Base-by-base conservation (phyloP, 1,139 yeast species). In the Meyerozyma carpophila region DNA sequence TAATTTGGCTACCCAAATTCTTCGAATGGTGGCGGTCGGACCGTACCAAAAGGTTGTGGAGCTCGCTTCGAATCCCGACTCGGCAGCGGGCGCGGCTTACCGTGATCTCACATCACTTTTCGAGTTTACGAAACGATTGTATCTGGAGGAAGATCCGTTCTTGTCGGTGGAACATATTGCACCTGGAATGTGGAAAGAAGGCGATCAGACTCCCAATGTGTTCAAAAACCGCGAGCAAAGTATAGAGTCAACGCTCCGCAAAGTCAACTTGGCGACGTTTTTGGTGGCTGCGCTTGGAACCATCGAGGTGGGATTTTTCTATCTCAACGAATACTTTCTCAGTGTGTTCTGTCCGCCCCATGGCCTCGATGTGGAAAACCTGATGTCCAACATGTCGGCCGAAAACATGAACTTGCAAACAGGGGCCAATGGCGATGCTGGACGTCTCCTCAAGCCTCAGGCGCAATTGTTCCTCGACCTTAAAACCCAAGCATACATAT, bases 401-500 rank as follows among this genome's bases (percentile, higher is more conserved):
- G 55, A 55, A 31, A 65, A 61, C 40, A 57, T 64, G 58, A 71
- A 60, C 43, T 52, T 68, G 27, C 75, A 71, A 48, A 63, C 73
- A 44, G 70, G 68, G 10, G 61, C 70, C 49, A 58, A 59, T 54
- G 76, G 76, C 3, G 73, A 68, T 40, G 70, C 72, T 13, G 79
- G 79, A 1, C 83, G 87, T 52, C 68, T 93, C 39, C 68, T 88
- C 47, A 90, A 90, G 59, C 81, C 86, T 6, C 95, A 87, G 53
- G 90, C 95, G 0, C 81, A 79, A 2, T 65, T 93, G 44, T 89
- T 76, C 54, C 70, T 93, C 43, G 97, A 93, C 54, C 72, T 93
- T 57, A 93, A 93, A 59, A 93, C 98, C 0, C 98, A 93, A 63
- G 96, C 96, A 0, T 93, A 82, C 57, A 90, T 93, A 24, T 84